Conservation (phyloP, 345 rosid genomes). For the Mangifera indica region DNA sequence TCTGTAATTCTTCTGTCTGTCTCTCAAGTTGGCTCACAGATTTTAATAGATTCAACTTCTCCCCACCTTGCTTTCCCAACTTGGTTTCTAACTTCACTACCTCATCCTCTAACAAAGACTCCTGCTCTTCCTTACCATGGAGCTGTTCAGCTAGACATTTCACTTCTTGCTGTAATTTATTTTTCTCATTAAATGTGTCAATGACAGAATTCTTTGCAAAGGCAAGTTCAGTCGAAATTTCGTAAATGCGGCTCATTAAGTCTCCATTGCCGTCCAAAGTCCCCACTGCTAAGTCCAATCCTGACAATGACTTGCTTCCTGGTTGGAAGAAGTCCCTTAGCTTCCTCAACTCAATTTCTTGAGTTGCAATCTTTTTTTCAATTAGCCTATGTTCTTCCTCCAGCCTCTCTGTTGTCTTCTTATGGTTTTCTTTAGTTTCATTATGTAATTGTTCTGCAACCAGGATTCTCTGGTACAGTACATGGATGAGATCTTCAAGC, state of each 20-base stretch:
- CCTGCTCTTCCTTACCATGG: slow-evolving; percentile 41
- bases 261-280: slow-evolving; percentile 40
- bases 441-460: slow-evolving; percentile 69
- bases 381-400: slow-evolving; percentile 39
- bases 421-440: slow-evolving; percentile 53
- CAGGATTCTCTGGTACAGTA: slow-evolving; percentile 57
- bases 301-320: slow-evolving; percentile 30
- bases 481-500: slow-evolving; percentile 61
- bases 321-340: slow-evolving; percentile 28
- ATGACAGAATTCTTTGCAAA: slow-evolving; percentile 37
- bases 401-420: slow-evolving; percentile 30
- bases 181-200: slow-evolving; percentile 32
- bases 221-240: slow-evolving; percentile 43
- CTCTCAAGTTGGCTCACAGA: slow-evolving; percentile 34
- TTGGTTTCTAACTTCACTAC: slow-evolving; percentile 40
- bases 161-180: slow-evolving; percentile 25
- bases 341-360: slow-evolving; percentile 37
- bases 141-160: slow-evolving; percentile 32
- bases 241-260: slow-evolving; percentile 34
- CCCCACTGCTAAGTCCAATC: slow-evolving; percentile 29
- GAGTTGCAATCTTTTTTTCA: slow-evolving; percentile 15
- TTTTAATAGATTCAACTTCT: slow-evolving; percentile 36
- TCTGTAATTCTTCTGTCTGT: slow-evolving; percentile 46
- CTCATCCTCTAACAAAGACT: slow-evolving; percentile 37
- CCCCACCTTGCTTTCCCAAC: slow-evolving; percentile 38